A percentile compares a stretch with the other conserved stretches of the same genome.
Conservation (phyloP, 2,329 filamentous ascomycete species). For the Fusarium longipes region DNA sequence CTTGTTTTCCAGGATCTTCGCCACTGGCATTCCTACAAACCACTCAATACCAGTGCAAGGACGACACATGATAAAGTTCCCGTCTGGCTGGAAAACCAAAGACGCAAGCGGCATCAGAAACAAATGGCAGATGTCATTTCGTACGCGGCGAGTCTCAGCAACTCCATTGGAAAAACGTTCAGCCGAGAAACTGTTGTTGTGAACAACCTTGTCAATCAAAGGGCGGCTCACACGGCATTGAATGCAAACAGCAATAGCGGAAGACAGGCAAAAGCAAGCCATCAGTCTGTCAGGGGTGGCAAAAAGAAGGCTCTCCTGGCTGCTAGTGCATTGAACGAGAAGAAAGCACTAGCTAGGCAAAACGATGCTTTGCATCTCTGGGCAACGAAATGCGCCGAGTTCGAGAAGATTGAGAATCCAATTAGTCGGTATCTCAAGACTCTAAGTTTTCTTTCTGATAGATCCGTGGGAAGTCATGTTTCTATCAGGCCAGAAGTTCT, state of each 20-base stretch:
- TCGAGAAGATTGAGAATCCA: conserved; percentile 58
- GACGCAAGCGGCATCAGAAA: conserved; percentile 59
- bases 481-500: conserved; percentile 1
- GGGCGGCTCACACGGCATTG: too few species aligned
- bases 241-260: conserved; percentile 35
- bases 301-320: conserved; percentile 54
- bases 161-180: conserved; percentile 69
- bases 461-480: not conserved
- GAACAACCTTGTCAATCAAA: too few species aligned
- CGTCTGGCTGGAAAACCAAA: conserved; percentile 54
- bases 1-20: conserved; percentile 59
- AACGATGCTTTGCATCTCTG: conserved; percentile 55
- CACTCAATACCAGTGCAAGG: conserved; percentile 58
- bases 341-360: conserved; percentile 48
- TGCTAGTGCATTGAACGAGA: conserved; percentile 51
- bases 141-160: conserved; percentile 78
- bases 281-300: conserved; percentile 46
- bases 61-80: conserved; percentile 18
- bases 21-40: conserved; percentile 73
- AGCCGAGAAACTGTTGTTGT: conserved; percentile 73
- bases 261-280: too few species aligned
- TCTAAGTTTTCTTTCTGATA: conserved; percentile 56
- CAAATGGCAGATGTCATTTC: conserved; percentile 74
- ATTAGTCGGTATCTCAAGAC: conserved; percentile 61
- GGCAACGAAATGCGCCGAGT: conserved; percentile 56